A percentile compares a stretch with the other conserved stretches of the same genome.
phyloP scores from a whole-genome alignment of 805 yeast species.

The Kazachstania viticola region DNA sequence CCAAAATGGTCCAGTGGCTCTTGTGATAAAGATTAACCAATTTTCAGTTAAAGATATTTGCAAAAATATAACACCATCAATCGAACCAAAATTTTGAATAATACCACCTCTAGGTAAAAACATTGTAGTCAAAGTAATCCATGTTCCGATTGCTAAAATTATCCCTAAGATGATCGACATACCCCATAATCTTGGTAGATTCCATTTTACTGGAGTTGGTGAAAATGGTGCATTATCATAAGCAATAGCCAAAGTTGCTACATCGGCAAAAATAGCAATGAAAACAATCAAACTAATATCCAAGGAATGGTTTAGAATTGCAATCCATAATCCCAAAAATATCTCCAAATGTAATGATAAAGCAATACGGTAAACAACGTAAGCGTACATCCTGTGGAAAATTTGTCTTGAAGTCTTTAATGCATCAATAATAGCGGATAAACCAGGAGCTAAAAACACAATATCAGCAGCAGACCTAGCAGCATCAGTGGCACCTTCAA shows the following conservation, averaged over 20 bases:
- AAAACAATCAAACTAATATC: slow-evolving; percentile 87
- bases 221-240: slow-evolving; percentile 95
- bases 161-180: slow-evolving; percentile 82
- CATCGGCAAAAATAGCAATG: slow-evolving; percentile 95
- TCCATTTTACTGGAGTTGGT: slow-evolving; percentile 91
- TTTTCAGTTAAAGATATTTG: slow-evolving; percentile 92
- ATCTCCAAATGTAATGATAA: slow-evolving; percentile 88
- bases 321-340: slow-evolving; percentile 94
- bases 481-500: slow-evolving; percentile 96
- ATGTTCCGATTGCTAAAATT: slow-evolving; percentile 80
- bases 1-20: slow-evolving; percentile 99
- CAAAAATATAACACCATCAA: slow-evolving; percentile 87
- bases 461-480: slow-evolving; percentile 96
- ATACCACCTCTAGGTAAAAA: slow-evolving; percentile 86
- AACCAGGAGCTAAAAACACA: slow-evolving; percentile 92
- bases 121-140: slow-evolving; percentile 94
- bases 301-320: slow-evolving; percentile 76
- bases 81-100: slow-evolving; percentile 89
- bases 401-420: slow-evolving; percentile 90
- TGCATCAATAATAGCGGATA: slow-evolving; percentile 89
- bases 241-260: slow-evolving; percentile 94
- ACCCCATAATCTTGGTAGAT: slow-evolving; percentile 95
- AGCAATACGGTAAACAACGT: slow-evolving; percentile 97
- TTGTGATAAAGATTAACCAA: slow-evolving; percentile 93
- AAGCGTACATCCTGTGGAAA: slow-evolving; percentile 98